These are phyloP conservation scores for Xylaria palmicola DNA, from an alignment of 495 filamentous ascomycete species.

Conservation along the genomic window DNA sequence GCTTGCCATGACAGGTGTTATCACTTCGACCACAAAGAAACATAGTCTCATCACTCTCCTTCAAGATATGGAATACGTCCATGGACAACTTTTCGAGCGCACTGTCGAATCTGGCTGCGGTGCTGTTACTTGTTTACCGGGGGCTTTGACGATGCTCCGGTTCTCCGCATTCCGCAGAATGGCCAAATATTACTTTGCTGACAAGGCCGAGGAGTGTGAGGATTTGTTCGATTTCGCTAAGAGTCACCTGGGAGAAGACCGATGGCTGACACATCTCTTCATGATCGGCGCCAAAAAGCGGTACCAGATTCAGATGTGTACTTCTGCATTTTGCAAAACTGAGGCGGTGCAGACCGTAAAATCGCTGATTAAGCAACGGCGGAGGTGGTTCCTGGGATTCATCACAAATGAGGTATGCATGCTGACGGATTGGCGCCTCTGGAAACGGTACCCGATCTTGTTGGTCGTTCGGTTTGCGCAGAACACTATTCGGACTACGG, in stretches of 20 bases:
- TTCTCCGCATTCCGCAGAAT: constrained; percentile 96
- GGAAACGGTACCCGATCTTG: constrained; percentile 89
- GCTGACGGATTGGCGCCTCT: constrained; percentile 90
- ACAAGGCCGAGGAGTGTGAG: constrained; percentile 93
- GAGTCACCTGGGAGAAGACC: constrained; percentile 92
- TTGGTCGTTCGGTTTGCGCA: constrained; percentile 89
- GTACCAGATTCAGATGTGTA: constrained; percentile 97
- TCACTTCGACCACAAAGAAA: constrained; percentile 89
- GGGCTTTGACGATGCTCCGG: constrained; percentile 89
- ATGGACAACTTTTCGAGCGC: constrained; percentile 95
- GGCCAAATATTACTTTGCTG: constrained; percentile 98
- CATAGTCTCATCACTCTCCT: constrained; percentile 87
- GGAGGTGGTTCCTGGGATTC: constrained; percentile 96
- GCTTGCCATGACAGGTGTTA: constrained; percentile 98
- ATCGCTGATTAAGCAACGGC: constrained; percentile 89
- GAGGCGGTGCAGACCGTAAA: constrained; percentile 89
- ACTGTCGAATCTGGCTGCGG: constrained; percentile 96
- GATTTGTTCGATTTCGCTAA: constrained; percentile 97
- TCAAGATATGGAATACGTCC: constrained; percentile 98
- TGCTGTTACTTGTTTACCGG: constrained; percentile 91
- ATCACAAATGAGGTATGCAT: constrained; percentile 99
- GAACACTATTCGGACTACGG: constrained; percentile 95
- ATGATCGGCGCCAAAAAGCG: constrained; percentile 95
- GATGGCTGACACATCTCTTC: constrained; percentile 97
- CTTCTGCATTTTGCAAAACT: constrained; percentile 96